phyloP scores from a whole-genome alignment of 176 grass and related monocot genomes.

The Aegilops speltoides region DNA sequence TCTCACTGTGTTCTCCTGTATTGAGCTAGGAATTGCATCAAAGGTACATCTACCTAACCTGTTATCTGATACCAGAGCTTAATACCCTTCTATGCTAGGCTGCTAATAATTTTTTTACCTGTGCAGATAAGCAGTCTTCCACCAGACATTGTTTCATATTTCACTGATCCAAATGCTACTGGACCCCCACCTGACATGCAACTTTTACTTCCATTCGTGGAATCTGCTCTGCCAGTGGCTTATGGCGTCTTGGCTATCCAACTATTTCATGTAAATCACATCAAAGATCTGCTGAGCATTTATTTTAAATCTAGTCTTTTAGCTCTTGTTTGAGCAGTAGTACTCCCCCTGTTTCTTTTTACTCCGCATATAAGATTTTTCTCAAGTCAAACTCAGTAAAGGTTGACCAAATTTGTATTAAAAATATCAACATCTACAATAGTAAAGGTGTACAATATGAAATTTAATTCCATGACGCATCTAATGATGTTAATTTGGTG shows the following conservation, averaged over 20 bases:
- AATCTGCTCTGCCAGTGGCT: constrained; percentile 90
- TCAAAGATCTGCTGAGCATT: constrained; percentile 19
- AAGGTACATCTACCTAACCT: constrained; percentile 52
- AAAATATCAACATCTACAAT: too few relatives aligned
- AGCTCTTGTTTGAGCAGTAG: not conserved
- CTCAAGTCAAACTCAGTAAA: too few relatives aligned
- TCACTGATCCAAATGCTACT: constrained; percentile 93
- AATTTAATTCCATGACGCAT: too few relatives aligned
- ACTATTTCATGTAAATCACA: constrained; percentile 86
- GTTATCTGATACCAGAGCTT: constrained; percentile 31
- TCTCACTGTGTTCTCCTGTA: constrained; percentile 84
- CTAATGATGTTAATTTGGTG: too few relatives aligned
- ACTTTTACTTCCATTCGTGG: constrained; percentile 82
- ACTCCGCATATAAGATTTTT: too few relatives aligned
- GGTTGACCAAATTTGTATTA: too few relatives aligned
- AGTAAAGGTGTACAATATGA: too few relatives aligned
- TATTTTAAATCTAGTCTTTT: not conserved
- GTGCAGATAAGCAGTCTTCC: constrained; percentile 90
- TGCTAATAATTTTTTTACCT: constrained; percentile 31
- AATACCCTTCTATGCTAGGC: constrained; percentile 16
- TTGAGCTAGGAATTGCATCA: constrained; percentile 96
- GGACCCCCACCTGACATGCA: constrained; percentile 94
- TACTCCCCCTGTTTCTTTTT: too few relatives aligned
- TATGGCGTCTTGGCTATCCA: constrained; percentile 92
- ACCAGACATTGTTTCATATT: constrained; percentile 92